Percentiles rank a stretch among this genome's conserved stretches.
Conservation (phyloP, 202 grass and related monocot species). For the Zizania palustris region DNA sequence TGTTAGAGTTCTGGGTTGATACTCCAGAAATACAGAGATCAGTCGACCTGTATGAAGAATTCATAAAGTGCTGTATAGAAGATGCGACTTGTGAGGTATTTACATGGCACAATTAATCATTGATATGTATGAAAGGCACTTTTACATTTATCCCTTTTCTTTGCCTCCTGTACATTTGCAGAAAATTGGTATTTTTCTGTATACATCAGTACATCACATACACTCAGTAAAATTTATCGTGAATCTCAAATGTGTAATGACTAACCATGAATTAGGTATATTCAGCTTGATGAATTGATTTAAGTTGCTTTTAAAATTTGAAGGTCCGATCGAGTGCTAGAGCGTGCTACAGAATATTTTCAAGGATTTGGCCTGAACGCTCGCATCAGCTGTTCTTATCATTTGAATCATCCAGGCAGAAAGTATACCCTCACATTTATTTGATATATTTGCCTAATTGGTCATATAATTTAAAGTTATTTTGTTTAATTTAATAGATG, state of each 20-base stretch:
- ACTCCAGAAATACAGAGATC: constrained; percentile 88
- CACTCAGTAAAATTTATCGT: constrained; percentile 10
- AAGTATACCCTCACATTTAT: constrained; percentile 61
- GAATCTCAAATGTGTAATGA: not conserved
- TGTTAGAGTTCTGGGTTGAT: constrained; percentile 88
- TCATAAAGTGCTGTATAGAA: constrained; percentile 84
- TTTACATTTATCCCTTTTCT: not conserved
- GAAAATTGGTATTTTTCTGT: not conserved
- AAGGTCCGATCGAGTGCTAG: constrained; percentile 88
- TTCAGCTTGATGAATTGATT: not conserved
- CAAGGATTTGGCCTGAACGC: constrained; percentile 80
- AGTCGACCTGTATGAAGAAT: constrained; percentile 73
- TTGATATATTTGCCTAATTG: constrained; percentile 6
- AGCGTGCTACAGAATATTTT: constrained; percentile 79
- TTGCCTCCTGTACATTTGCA: not conserved
- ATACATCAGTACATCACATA: not conserved
- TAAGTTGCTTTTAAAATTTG: constrained; percentile 17
- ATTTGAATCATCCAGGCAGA: constrained; percentile 87
- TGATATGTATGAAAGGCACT: not conserved
- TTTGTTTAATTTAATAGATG: constrained; percentile 59
- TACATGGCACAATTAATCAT: not conserved
- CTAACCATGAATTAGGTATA: not conserved
- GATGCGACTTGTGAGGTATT: constrained; percentile 89
- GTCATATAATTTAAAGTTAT: constrained; percentile 29
- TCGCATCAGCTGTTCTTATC: constrained; percentile 71